Base-by-base conservation (phyloP, 2,329 filamentous ascomycete species). In the Akanthomyces uredinophilus region DNA sequence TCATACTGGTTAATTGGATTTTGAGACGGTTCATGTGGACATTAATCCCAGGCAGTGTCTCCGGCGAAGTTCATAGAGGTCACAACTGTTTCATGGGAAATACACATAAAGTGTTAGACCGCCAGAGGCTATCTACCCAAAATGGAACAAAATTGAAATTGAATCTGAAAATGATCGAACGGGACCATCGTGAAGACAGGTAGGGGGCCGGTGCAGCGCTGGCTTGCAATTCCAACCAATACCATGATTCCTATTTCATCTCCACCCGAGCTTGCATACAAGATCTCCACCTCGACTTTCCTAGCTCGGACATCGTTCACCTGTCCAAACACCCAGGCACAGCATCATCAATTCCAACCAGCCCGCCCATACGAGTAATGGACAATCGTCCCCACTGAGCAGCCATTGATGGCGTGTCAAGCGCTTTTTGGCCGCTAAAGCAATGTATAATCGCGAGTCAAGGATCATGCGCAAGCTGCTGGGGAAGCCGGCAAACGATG, bases 381-480 rank as follows among this genome's bases (percentile, higher is more conserved):
- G 58, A 14, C 47, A 47, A 61, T 52, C 46, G 24, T 18, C 29
- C 3, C 32, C 20, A 27, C 44, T 57, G 24, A 63, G 44, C 20
- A 47, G 66, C 64, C 64, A 54, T 63, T 60, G 54, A 77, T 76
- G 75, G 75, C 72, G 72, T 70, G 68, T 64, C 67, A 64, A 65
- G 64, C 64, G 66, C 66, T 64, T 68, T 66, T 66, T 65, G 61
- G 68, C 61, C 68, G 62, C 68, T 66, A 65, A 66, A 65, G 71
- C 61, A 65, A 82, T 82, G 79, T 82, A 82, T 73, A 82, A 79
- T 65, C 79, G 76, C 72, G 76, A 83, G 67, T 81, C 78, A 64
- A 81, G 77, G 73, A 83, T 84, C 65, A 84, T 87, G 80, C 81
- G 83, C 71, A 83, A 85, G 75, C 79, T 86, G 27, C 80, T 86